Base-by-base conservation (phyloP, 805 yeast species). In the Zygosaccharomyces kombuchaensis region DNA sequence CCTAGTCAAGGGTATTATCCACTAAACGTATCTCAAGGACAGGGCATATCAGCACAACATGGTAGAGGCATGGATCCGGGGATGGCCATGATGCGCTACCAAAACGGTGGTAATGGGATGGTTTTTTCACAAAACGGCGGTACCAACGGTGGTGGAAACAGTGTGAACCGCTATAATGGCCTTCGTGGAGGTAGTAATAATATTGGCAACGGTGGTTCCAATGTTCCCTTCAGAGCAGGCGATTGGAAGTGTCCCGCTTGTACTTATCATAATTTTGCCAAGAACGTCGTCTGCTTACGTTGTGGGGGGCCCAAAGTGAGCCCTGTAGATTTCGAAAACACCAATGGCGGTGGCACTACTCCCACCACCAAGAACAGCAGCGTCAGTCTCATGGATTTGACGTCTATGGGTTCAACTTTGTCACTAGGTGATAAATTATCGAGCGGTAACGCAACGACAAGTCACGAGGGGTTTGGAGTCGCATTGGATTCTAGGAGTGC, bases 181-280 rank as follows among this genome's bases (percentile, higher is more conserved):
- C 52, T 47, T 43, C 54, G 52, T 44, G 56, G 59, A 19, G 5
- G 21, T 42, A 52, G 55, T 36, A 55, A 45, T 37, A 53, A 45
- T 37, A 53, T 53, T n/a, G 58, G 60, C 46, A 63, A 70, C 35
- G 68, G 67, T 43, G 75, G 73, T 4, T 71, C 79, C 1, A 60
- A 55, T 56, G 95, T 90, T n/a, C 96, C 96, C 25, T 90, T 90
- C 67, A 77, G 97, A 57, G 96, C 96, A 2, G 96, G 96, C 43
- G 97, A 89, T 67, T 90, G 96, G 96, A 89, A 88, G 65, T 90
- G 96, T 70, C 72, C 78, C 22, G 72, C 77, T 21, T 90, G 96
- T 64, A 75, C 81, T 27, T 90, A 90, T 65, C 96, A 89, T 66
- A 89, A 89, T 65, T 89, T 89, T 72, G 96, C 96, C 2, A 89